phyloP scores from a whole-genome alignment of 2,329 filamentous ascomycete species.

The Pseudovirgaria hyperparasitica region DNA sequence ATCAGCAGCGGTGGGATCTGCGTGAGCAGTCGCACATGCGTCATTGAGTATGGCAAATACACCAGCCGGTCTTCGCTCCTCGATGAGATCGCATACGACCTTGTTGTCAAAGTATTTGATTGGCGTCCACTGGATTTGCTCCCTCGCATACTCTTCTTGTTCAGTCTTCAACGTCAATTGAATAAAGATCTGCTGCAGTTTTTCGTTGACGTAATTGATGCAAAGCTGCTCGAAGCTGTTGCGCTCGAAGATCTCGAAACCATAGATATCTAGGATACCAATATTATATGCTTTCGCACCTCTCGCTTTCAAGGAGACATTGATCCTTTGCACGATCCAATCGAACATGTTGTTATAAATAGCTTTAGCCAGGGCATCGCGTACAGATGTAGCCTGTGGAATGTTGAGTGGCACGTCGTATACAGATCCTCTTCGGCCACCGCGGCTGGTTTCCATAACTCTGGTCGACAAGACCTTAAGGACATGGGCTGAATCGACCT shows the following conservation, averaged over 20 bases:
- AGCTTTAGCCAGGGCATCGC: slow-evolving; percentile 86
- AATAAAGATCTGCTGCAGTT: slow-evolving; percentile 98
- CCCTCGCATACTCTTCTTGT: slow-evolving; percentile 90
- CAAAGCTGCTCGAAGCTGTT: slow-evolving; percentile 99
- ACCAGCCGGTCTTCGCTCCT: slow-evolving; percentile 78
- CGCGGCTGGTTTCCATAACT: slow-evolving; percentile 61
- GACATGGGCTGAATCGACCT: slow-evolving; percentile 69
- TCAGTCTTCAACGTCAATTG: slow-evolving; percentile 93
- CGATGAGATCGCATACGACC: slow-evolving; percentile 93
- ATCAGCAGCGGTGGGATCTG: slow-evolving; percentile 86
- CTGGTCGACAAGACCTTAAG: slow-evolving; percentile 82
- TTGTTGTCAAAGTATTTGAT: slow-evolving; percentile 99
- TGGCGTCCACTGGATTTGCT: slow-evolving; percentile 96
- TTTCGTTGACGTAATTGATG: slow-evolving; percentile 99
- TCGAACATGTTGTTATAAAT: slow-evolving; percentile 97
- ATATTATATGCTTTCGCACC: slow-evolving; percentile 71
- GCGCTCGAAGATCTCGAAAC: slow-evolving; percentile 95
- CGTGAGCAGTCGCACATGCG: slow-evolving; percentile 95
- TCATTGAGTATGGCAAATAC: slow-evolving; percentile 95
- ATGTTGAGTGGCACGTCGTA: slow-evolving; percentile 73
- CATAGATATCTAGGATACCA: slow-evolving; percentile 96
- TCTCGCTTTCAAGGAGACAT: slow-evolving; percentile 71
- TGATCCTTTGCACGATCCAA: slow-evolving; percentile 92
- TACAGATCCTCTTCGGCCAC: slow-evolving; percentile 51
- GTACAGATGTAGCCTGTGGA: slow-evolving; percentile 71